A percentile compares a stretch with the other conserved stretches of the same genome.
These are phyloP conservation scores for Tylopilus vinaceipallidus DNA, from an alignment of 768 basidiomycete species.

Conservation along the genomic window DNA sequence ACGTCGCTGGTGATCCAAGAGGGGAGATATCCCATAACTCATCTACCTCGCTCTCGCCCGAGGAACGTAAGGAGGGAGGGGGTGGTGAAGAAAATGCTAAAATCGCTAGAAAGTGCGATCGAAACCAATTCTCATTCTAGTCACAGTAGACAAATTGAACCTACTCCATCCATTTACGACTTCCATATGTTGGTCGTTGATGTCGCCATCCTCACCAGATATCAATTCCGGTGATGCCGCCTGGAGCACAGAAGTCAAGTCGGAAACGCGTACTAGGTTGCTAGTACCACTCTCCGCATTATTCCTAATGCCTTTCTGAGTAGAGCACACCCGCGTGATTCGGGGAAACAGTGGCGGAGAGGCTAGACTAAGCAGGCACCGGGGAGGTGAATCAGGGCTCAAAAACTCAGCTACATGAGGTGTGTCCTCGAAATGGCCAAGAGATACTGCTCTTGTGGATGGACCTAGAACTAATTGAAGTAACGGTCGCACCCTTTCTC, in stretches of 20 bases:
- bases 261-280: conserved; percentile 19
- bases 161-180: conserved; percentile 67
- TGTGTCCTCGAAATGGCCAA: conserved; percentile 10
- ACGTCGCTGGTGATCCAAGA: conserved; percentile 40
- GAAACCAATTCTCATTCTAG: conserved; percentile 6
- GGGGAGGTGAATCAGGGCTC: conserved; percentile 28
- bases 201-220: conserved; percentile 42
- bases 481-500: conserved; percentile 24
- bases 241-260: conserved; percentile 28
- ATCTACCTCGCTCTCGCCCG: conserved; percentile 47
- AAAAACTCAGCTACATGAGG: conserved; percentile 32
- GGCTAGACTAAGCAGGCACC: conserved; percentile 22
- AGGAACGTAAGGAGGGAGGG: conserved; percentile 34
- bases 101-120: conserved; percentile 16
- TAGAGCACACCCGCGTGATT: conserved; percentile 8
- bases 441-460: conserved; percentile 11
- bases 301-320: not conserved
- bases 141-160: conserved; percentile 22
- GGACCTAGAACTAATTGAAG: conserved; percentile 27
- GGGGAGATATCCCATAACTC: conserved; percentile 51
- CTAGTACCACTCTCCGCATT: not conserved
- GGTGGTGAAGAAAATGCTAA: conserved; percentile 44
- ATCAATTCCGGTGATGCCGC: conserved; percentile 24
- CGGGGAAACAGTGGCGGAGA: conserved; percentile 50
- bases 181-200: conserved; percentile 50